Evolutionary conservation across 345 rosid species (phyloP).

Genomic region (Moringa oleifera): DNA sequence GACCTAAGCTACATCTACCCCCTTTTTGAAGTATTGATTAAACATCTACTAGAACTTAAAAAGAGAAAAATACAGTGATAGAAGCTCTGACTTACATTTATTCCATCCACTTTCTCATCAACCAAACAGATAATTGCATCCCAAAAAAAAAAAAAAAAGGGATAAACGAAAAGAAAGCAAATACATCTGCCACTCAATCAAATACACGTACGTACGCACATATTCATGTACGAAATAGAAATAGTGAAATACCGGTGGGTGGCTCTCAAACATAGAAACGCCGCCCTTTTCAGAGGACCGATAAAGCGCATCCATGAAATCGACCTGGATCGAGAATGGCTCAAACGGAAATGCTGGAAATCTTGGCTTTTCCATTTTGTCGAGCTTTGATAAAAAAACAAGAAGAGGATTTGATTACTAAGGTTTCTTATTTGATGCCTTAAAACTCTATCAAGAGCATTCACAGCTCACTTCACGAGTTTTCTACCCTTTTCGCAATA

Average conservation of each 20-base stretch:
- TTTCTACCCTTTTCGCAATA: too few species aligned
- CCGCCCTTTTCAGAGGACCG: conserved; percentile 71
- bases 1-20: too few species aligned
- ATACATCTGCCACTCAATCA: background rate
- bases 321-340: conserved; percentile 74
- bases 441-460: too few species aligned
- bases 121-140: background rate
- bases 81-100: too few species aligned
- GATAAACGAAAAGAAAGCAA: conserved; percentile 3
- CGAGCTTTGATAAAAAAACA: too few species aligned
- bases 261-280: conserved; percentile 92
- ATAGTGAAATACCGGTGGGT: conserved; percentile 86
- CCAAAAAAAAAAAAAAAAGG: background rate
- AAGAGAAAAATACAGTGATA: too few species aligned
- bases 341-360: conserved; percentile 71
- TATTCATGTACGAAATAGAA: background rate
- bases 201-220: background rate
- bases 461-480: too few species aligned
- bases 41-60: too few species aligned
- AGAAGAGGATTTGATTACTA: too few species aligned
- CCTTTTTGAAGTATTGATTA: too few species aligned
- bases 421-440: too few species aligned
- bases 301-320: conserved; percentile 87
- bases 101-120: background rate
- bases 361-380: conserved; percentile 24